phyloP scores from a whole-genome alignment of 1,139 yeast genomes.

The Pichia inconspicua region DNA sequence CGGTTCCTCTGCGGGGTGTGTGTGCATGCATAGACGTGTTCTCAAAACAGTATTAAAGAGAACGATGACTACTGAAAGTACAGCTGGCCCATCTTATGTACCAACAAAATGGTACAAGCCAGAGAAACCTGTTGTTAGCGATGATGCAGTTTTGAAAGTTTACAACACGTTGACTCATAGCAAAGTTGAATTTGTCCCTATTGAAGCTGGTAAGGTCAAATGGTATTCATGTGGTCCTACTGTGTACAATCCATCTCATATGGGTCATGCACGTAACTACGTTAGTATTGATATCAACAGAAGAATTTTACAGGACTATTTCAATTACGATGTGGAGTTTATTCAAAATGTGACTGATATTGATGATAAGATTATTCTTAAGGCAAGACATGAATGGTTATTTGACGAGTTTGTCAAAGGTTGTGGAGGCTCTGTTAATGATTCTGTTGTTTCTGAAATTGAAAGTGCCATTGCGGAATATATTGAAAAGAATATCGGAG shows the following conservation, averaged over 20 bases:
- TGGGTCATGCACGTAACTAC: slow-evolving; percentile 99
- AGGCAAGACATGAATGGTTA: slow-evolving; percentile 84
- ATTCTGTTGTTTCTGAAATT: slow-evolving; percentile 35
- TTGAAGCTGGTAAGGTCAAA: slow-evolving; percentile 53
- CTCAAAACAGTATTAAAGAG: background rate
- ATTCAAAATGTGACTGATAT: slow-evolving; percentile 97
- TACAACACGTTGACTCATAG: slow-evolving; percentile 81
- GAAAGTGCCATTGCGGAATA: slow-evolving; percentile 42
- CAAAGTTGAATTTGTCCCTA: slow-evolving; percentile 70
- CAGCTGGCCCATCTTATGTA: slow-evolving; percentile 1
- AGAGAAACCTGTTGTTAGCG: slow-evolving; percentile 9
- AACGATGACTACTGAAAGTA: slow-evolving; percentile 1
- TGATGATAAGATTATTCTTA: slow-evolving; percentile 90
- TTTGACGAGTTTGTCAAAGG: slow-evolving; percentile 49
- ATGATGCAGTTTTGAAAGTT: slow-evolving; percentile 31
- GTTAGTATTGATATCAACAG: slow-evolving; percentile 91
- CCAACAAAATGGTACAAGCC: slow-evolving; percentile 26
- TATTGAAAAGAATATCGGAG: slow-evolving; percentile 44
- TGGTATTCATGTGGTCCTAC: slow-evolving; percentile 99
- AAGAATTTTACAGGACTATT: slow-evolving; percentile 78
- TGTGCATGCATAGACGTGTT: background rate
- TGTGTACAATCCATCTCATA: slow-evolving; percentile 92
- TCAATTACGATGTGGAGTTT: slow-evolving; percentile 78
- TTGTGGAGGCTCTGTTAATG: slow-evolving; percentile 29
- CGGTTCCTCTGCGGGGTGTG: too few species aligned